phyloP scores from a whole-genome alignment of 1,139 yeast genomes.

The Candida albicans region DNA sequence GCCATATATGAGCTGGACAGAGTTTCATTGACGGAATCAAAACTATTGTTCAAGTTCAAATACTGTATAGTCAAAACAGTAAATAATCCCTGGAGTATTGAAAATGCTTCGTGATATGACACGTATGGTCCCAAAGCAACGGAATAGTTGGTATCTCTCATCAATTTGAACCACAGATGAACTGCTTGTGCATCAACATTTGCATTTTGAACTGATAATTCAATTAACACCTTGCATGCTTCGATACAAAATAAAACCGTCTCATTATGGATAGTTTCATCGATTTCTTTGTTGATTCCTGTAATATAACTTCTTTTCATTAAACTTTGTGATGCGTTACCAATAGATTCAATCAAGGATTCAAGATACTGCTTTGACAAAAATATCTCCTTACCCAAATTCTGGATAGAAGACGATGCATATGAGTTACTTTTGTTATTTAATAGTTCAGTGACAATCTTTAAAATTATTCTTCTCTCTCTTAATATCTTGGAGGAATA shows the following conservation, averaged over 20 bases:
- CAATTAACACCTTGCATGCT: conserved; percentile 46
- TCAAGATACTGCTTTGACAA: conserved; percentile 26
- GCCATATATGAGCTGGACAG: conserved; percentile 36
- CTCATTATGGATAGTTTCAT: conserved; percentile 34
- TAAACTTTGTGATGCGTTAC: conserved; percentile 5
- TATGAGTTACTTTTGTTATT: conserved; percentile 33
- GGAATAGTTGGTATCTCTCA: conserved; percentile 45
- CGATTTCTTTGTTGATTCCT: conserved; percentile 21
- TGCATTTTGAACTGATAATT: conserved; percentile 36
- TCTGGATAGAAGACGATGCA: conserved; percentile 33
- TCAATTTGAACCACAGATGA: conserved; percentile 56
- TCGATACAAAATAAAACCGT: conserved; percentile 37
- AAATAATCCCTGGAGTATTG: conserved; percentile 47
- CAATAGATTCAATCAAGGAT: conserved; percentile 22
- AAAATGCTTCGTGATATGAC: conserved; percentile 33
- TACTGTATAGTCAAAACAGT: conserved; percentile 52
- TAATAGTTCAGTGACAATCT: conserved; percentile 39
- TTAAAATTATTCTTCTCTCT: conserved; percentile 48
- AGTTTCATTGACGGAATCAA: conserved; percentile 31
- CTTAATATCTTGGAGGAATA: conserved; percentile 38
- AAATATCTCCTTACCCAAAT: conserved; percentile 40
- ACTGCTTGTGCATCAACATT: conserved; percentile 32
- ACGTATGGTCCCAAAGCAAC: conserved; percentile 27
- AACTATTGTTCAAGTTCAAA: conserved; percentile 53
- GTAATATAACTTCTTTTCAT: conserved; percentile 14